Base-by-base conservation (phyloP, 2,329 filamentous ascomycete genomes). In the Fusarium euwallaceae region DNA sequence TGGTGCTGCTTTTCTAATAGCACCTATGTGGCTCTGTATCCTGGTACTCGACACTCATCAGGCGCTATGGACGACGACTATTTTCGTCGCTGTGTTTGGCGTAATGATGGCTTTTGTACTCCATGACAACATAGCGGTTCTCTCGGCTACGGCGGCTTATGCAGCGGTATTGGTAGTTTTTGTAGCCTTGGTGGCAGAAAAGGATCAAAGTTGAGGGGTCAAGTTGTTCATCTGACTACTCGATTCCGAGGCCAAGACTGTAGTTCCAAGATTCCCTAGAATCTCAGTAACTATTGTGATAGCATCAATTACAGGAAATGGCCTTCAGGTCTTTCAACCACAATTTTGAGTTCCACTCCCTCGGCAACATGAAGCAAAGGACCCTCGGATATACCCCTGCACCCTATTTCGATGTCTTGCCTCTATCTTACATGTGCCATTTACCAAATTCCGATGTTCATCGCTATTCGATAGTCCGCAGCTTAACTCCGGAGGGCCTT, bases 401-500 rank as follows among this genome's bases (percentile, higher is more conserved):
- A 4, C 32, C 0, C 32, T 34, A 4, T 34, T 34, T 34, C 32
- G 32, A 4, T 4, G 32, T 34, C 11, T 34, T 12, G 32, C 32
- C 32, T 34, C 32, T 11, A 2, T 34, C 32, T 5, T 34, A 2
- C 32, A 34, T 37, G 14, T 8, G 14, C 14, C 8, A 16, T 16
- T 16, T 16, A 0, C 36, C 14, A 24, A 22, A 24, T 12, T 14
- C 5, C 12, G 6, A 45, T 22, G 4, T 22, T 24, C 12, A 11
- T 45, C 22, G n/a, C 8, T 4, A 45, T 4, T 24, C 9, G 17
- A 11, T 27, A 10, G 10, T 5, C 27, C 11, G n/a, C 3, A 20
- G 51, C 51, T 55, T 55, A 55, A 55, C 43, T 48, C 43, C 43
- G 43, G 43, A 27, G n/a, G n/a, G n/a, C n/a, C n/a, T n/a, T n/a